Conservation (phyloP, 306 rosid species). For the Glycyrrhiza uralensis region DNA sequence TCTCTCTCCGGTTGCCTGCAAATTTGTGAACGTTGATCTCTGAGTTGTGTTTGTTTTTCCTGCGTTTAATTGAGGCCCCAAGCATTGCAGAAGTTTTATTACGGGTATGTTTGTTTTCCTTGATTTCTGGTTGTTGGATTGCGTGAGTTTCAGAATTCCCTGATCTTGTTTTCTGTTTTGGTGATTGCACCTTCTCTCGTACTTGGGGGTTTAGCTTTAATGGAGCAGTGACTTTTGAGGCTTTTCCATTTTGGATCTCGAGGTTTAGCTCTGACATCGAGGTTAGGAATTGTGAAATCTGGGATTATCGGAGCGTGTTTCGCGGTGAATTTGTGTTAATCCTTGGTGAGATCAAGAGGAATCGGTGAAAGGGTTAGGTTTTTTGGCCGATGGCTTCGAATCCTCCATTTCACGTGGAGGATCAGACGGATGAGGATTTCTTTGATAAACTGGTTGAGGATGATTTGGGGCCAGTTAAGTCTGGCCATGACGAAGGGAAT, state of each 20-base stretch:
- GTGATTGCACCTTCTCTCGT: constrained; percentile 19
- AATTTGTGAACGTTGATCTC: constrained; percentile 43
- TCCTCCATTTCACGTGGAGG: constrained; percentile 87
- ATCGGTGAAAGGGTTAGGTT: constrained; percentile 40
- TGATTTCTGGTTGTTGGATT: constrained; percentile 30
- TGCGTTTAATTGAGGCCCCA: constrained; percentile 34
- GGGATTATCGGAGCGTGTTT: not conserved
- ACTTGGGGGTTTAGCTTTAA: constrained; percentile 25
- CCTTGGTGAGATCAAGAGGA: too few relatives aligned
- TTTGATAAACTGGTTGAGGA: constrained; percentile 87
- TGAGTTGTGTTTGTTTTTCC: not conserved
- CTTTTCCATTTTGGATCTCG: constrained; percentile 48
- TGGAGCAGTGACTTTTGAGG: constrained; percentile 21
- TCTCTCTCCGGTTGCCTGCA: constrained; percentile 21
- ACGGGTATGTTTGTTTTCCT: constrained; percentile 20
- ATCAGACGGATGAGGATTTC: constrained; percentile 87
- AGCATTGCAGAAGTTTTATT: constrained; percentile 1
- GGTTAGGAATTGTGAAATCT: constrained; percentile 22
- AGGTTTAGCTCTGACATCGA: constrained; percentile 37
- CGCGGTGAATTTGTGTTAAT: constrained; percentile 18
- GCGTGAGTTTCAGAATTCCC: constrained; percentile 28
- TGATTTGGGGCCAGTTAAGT: constrained; percentile 41
- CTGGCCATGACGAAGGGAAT: constrained; percentile 30
- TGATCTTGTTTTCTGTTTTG: constrained; percentile 47
- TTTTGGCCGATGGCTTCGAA: constrained; percentile 65